Percentiles rank a stretch among this genome's conserved stretches.
These are phyloP conservation scores for Aspergillus kassunensis DNA, from an alignment of 495 filamentous ascomycete species.

Conservation along the genomic window DNA sequence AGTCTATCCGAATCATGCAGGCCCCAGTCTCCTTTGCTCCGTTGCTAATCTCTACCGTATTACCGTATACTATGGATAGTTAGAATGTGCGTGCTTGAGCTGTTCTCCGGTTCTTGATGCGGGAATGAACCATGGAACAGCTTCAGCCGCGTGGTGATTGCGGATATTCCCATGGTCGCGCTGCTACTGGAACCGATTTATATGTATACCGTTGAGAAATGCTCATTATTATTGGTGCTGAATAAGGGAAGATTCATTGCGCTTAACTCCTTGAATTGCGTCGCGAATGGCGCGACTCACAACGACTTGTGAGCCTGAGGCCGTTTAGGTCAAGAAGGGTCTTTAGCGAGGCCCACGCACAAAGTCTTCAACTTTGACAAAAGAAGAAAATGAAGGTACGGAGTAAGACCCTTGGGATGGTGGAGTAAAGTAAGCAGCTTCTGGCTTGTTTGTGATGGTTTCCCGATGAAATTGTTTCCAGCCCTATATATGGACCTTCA, in stretches of 20 bases:
- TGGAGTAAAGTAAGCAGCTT: no score
- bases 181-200: no score
- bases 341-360: conserved; percentile 12
- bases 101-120: no score
- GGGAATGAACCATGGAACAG: conserved; percentile 17
- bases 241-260: no score
- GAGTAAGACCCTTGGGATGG: background rate
- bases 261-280: no score
- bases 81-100: no score
- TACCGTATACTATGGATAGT: background rate
- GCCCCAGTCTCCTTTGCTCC: background rate
- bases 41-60: no score
- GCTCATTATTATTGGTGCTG: no score
- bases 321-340: conserved; percentile 7
- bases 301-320: background rate
- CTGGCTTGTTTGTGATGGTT: background rate
- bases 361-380: background rate
- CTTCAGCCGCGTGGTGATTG: background rate
- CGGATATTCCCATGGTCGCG: conserved; percentile 18
- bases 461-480: background rate
- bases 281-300: background rate
- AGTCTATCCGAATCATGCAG: background rate
- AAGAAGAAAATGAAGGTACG: background rate
- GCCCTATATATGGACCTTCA: conserved; percentile 7
- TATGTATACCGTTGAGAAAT: no score